Conservation (phyloP, 768 basidiomycete species). For the Mrakia frigida region DNA sequence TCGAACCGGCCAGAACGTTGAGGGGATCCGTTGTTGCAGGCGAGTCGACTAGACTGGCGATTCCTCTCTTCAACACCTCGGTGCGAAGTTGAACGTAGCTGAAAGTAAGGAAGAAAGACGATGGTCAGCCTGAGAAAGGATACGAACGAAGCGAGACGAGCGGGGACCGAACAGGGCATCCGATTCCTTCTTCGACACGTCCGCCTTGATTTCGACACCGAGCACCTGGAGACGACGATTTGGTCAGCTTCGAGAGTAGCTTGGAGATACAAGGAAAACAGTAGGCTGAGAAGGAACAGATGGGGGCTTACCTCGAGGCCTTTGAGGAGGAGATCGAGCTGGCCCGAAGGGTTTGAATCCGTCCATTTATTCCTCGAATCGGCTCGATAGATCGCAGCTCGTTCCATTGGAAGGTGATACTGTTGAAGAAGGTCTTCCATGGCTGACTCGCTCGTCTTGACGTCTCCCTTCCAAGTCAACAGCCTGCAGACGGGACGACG, state of each 20-base stretch:
- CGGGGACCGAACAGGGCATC: neutral
- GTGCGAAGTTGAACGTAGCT: neutral
- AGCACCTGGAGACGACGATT: no score
- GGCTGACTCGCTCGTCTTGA: neutral
- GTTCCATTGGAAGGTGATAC: neutral
- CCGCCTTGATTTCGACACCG: slow-evolving; percentile 57
- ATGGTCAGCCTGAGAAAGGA: neutral
- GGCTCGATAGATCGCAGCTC: slow-evolving; percentile 4
- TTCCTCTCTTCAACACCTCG: neutral
- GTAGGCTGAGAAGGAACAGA: no score
- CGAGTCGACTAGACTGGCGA: slow-evolving; percentile 56
- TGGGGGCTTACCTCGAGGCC: no score
- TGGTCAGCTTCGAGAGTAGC: no score
- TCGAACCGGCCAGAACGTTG: slow-evolving; percentile 59
- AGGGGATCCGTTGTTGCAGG: slow-evolving; percentile 58
- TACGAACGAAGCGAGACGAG: neutral
- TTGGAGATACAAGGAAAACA: no score
- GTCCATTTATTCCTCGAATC: slow-evolving; percentile 4
- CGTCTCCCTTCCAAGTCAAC: slow-evolving; percentile 60
- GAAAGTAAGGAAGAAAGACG: neutral
- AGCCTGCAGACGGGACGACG: slow-evolving; percentile 48
- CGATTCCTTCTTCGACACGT: slow-evolving; percentile 46
- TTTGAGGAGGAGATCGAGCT: neutral
- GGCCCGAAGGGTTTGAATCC: neutral
- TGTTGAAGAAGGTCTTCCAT: neutral